These are phyloP conservation scores for Holtermanniella nyarrowii DNA, from an alignment of 768 basidiomycete species.

Conservation along the genomic window DNA sequence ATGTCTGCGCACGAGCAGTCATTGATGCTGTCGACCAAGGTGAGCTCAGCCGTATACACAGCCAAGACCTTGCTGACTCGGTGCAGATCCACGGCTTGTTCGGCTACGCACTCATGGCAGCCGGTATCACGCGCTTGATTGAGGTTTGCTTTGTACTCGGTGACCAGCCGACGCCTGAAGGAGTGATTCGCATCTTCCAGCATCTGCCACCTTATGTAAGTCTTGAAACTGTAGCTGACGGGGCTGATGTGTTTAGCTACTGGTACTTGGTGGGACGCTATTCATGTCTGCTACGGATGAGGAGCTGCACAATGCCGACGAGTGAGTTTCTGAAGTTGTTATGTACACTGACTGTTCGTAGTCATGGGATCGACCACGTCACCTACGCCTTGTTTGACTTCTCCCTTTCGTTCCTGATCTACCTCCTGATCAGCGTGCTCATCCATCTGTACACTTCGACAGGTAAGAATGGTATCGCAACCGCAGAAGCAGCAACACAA, in stretches of 20 bases:
- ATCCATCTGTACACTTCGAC: slow-evolving; percentile 52
- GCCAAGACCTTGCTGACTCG: not conserved
- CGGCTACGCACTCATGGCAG: slow-evolving; percentile 74
- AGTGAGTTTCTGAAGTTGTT: slow-evolving; percentile 23
- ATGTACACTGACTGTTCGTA: not conserved
- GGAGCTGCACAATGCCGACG: slow-evolving; percentile 61
- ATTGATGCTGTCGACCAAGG: slow-evolving; percentile 72
- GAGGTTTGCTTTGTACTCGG: slow-evolving; percentile 69
- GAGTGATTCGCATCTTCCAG: slow-evolving; percentile 57
- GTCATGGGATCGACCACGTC: slow-evolving; percentile 72
- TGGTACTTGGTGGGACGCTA: slow-evolving; percentile 64
- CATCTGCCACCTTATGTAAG: slow-evolving; percentile 82
- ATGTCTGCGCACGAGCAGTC: slow-evolving; percentile 85
- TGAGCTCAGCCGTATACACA: slow-evolving; percentile 28
- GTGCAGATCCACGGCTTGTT: slow-evolving; percentile 68
- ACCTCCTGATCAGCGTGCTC: slow-evolving; percentile 60
- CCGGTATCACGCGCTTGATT: slow-evolving; percentile 65
- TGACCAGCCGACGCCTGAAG: slow-evolving; percentile 33
- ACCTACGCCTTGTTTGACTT: slow-evolving; percentile 63
- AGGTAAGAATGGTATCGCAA: slow-evolving; percentile 18
- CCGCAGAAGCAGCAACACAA: slow-evolving; percentile 1
- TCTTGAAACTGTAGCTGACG: slow-evolving; percentile 14
- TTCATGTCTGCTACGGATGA: slow-evolving; percentile 95
- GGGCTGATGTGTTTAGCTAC: slow-evolving; percentile 45
- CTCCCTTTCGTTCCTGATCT: slow-evolving; percentile 67